Evolutionary conservation across 495 filamentous ascomycete species (phyloP).

Genomic region (Aspergillus biplanus): DNA sequence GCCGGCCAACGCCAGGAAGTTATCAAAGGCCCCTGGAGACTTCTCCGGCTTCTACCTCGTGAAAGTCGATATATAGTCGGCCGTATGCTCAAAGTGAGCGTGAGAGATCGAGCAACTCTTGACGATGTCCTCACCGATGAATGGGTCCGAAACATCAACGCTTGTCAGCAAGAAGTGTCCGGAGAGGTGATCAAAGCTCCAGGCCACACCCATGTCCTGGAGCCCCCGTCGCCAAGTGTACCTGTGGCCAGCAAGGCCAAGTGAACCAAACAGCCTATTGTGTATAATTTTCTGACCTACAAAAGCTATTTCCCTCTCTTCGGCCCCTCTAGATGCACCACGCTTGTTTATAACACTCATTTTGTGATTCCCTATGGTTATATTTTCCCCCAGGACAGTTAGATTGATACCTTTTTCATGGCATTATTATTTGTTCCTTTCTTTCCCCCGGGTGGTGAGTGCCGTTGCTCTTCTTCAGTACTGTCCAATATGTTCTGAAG

Average conservation of each 20-base stretch:
- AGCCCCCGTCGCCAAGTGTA: slow-evolving; percentile 54
- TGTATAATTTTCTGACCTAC: slow-evolving; percentile 19
- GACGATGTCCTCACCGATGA: slow-evolving; percentile 83
- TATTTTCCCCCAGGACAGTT: slow-evolving; percentile 5
- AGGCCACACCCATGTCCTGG: slow-evolving; percentile 65
- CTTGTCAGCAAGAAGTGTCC: slow-evolving; percentile 64
- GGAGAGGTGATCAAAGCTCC: slow-evolving; percentile 56
- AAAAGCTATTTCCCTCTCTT: slow-evolving; percentile 14
- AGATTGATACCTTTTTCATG: slow-evolving; percentile 14
- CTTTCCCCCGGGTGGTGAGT: slow-evolving; percentile 16
- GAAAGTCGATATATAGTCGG: slow-evolving; percentile 89
- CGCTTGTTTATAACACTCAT: slow-evolving; percentile 21
- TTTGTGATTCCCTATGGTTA: slow-evolving; percentile 17
- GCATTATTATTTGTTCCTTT: slow-evolving; percentile 12
- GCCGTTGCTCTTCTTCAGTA: background rate
- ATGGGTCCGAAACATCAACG: slow-evolving; percentile 77
- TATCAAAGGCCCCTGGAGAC: slow-evolving; percentile 90
- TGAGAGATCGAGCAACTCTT: slow-evolving; percentile 80
- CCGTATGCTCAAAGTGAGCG: slow-evolving; percentile 89
- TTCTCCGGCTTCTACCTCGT: slow-evolving; percentile 87
- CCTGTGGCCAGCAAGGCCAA: slow-evolving; percentile 51
- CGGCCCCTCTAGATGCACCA: slow-evolving; percentile 14
- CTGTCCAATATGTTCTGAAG: slow-evolving; percentile 11
- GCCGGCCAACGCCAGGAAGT: slow-evolving; percentile 64
- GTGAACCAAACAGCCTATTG: slow-evolving; percentile 18